Percentiles rank a stretch among this genome's conserved stretches.
Evolutionary conservation across 2,329 filamentous ascomycete genomes (phyloP).

Genomic region (Penicillium sp.): DNA sequence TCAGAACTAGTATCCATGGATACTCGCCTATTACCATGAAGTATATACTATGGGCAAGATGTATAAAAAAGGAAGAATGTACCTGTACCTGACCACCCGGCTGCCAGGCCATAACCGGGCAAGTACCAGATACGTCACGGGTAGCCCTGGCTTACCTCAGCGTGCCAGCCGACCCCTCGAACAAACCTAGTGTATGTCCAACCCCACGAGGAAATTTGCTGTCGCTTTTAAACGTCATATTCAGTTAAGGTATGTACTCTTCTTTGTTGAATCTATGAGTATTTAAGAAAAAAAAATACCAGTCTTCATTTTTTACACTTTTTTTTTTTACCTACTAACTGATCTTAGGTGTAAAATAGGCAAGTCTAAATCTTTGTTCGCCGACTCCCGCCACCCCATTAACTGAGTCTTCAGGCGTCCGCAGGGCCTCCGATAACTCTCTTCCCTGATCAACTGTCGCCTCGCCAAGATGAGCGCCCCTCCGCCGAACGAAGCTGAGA

Average conservation of each 20-base stretch:
- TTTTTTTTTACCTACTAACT: neutral
- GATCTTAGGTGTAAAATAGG: constrained; percentile 17
- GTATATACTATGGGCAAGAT: neutral
- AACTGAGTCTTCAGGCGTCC: constrained; percentile 22
- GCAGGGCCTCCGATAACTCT: constrained; percentile 21
- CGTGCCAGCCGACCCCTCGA: constrained; percentile 12
- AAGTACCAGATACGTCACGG: constrained; percentile 14
- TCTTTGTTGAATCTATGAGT: neutral
- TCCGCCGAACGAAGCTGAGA: constrained; percentile 86
- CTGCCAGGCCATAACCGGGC: neutral
- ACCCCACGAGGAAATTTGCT: constrained; percentile 15
- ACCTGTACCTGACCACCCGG: constrained; percentile 7
- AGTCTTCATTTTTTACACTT: neutral
- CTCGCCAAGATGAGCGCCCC: constrained; percentile 76
- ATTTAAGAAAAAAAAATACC: constrained; percentile 2
- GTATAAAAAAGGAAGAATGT: neutral
- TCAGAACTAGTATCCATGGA: neutral
- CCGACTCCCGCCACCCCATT: constrained; percentile 14
- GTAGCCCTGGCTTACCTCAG: constrained; percentile 14
- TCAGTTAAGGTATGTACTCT: constrained; percentile 7
- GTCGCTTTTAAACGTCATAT: constrained; percentile 11
- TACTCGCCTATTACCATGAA: neutral
- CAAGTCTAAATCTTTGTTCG: constrained; percentile 22
- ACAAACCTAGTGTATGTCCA: constrained; percentile 8
- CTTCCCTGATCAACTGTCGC: constrained; percentile 27